phyloP scores from a whole-genome alignment of 257 asterid species.

The Solanum sparsipilum region DNA sequence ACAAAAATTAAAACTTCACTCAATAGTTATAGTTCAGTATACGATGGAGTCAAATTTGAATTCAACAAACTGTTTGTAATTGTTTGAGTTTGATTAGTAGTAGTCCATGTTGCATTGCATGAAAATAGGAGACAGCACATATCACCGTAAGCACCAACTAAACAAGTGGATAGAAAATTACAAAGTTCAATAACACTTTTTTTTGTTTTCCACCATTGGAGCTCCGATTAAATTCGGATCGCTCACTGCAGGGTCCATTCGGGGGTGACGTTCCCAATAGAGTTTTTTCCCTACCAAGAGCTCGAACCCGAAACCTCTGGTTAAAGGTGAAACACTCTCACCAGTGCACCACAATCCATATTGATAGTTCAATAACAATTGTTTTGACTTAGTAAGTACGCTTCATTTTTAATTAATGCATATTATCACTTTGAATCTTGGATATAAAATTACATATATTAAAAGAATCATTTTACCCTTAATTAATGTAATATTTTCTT shows the following conservation, averaged over 20 bases:
- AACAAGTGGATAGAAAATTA: neutral
- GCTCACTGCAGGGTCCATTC: fast-evolving
- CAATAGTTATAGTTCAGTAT: neutral
- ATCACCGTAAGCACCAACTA: neutral
- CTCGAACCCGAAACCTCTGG: no score
- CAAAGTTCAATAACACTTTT: neutral
- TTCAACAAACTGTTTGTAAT: neutral
- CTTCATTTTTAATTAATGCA: neutral
- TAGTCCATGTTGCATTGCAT: neutral
- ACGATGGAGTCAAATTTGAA: neutral
- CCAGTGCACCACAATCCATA: no score
- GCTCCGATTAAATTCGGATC: no score
- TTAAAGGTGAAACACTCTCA: no score
- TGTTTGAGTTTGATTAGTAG: neutral
- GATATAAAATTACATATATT: no score
- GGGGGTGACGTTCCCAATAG: no score
- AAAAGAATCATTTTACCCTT: neutral
- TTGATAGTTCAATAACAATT: neutral
- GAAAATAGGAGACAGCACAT: neutral
- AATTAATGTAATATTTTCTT: neutral
- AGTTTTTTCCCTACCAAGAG: no score
- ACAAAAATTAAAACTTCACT: neutral
- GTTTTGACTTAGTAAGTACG: neutral
- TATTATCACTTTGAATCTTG: no score
- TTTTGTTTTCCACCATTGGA: no score